Evolutionary conservation across 345 rosid species (phyloP), one percentile per base, ranked within the genome.

Genomic region (Kandelia obovata): DNA sequence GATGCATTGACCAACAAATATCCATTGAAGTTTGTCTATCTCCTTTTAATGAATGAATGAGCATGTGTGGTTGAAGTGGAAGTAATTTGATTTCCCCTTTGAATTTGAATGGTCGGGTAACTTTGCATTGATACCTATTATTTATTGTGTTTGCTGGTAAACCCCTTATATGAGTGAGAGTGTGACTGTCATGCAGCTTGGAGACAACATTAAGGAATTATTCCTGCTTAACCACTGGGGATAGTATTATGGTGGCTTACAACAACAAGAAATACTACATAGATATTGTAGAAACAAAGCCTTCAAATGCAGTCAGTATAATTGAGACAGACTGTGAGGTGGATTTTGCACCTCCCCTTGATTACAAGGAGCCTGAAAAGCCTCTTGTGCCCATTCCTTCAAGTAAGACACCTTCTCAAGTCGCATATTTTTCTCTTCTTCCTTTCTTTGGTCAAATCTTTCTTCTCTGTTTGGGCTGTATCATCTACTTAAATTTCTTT

Each of bases 281-380:
- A 75, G 98, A 95, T 81, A 95, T 95, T 57, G 59, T 92, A 71
- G 98, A 92, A 82, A 86, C 96, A 58, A 92, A 89, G 81, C 99
- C 98, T 77, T 85, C 98, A 17, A 79, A 87, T 79, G 99, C 94
- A 68, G 90, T 89, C 65, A 95, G 83, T 78, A 92, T 95, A 81
- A 95, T 95, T 70, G 99, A 95, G 89, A 92, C 99, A 34, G 99
- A 95, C 78, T 95, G 99, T 75, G 99, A 95, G 82, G 99, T 95
- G 69, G 99, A 92, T 79, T 95, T 92, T 68, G 97, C 99, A 49
- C 92, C 97, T 82, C 99, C 99, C 21, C 79, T 95, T 64, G 99
- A 95, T 79, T 95, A 89, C 87, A 89, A 87, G 73, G 98, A 95
- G 72, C 99, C 99, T 67, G 98, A 85, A 79, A 93, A 78, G 80